Evolutionary conservation across 2,329 filamentous ascomycete species (phyloP).

Genomic region (Penicillium sclerotiorum): DNA sequence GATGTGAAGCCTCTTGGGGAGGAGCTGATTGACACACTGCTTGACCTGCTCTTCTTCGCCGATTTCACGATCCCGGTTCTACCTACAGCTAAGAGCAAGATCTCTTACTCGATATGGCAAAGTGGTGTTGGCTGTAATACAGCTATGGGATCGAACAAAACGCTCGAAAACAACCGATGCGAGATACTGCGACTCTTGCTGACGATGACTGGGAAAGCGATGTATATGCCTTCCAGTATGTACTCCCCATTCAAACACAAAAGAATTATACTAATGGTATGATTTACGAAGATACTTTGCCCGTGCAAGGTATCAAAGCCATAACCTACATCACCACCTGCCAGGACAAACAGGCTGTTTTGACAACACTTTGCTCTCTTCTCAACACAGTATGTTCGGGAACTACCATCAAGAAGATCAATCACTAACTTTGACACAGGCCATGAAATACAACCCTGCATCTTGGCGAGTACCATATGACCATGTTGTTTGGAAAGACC

Average conservation of each 20-base stretch:
- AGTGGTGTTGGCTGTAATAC: conserved; percentile 96
- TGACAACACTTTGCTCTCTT: conserved; percentile 88
- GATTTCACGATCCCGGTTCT: conserved; percentile 82
- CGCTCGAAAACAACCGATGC: conserved; percentile 88
- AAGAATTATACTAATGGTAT: too few species aligned
- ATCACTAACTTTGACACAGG: conserved; percentile 54
- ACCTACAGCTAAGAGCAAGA: conserved; percentile 71
- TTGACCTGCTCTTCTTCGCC: conserved; percentile 88
- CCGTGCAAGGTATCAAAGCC: conserved; percentile 77
- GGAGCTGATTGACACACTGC: conserved; percentile 85
- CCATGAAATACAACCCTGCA: conserved; percentile 92
- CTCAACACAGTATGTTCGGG: conserved; percentile 88
- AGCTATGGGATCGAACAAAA: conserved; percentile 82
- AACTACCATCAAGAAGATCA: background rate
- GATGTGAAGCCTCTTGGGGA: conserved; percentile 86
- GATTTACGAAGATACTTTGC: conserved; percentile 71
- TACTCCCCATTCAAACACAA: conserved; percentile 10
- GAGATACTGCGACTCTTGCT: conserved; percentile 86
- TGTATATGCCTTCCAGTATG: conserved; percentile 82
- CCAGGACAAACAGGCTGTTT: conserved; percentile 85
- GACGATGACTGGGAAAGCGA: conserved; percentile 83
- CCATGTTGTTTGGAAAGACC: conserved; percentile 85
- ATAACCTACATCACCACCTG: conserved; percentile 89
- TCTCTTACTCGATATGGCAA: conserved; percentile 95
- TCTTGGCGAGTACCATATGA: conserved; percentile 95